Conservation (phyloP, 108 stramenopile species). For the Discostella stelligeroides region DNA sequence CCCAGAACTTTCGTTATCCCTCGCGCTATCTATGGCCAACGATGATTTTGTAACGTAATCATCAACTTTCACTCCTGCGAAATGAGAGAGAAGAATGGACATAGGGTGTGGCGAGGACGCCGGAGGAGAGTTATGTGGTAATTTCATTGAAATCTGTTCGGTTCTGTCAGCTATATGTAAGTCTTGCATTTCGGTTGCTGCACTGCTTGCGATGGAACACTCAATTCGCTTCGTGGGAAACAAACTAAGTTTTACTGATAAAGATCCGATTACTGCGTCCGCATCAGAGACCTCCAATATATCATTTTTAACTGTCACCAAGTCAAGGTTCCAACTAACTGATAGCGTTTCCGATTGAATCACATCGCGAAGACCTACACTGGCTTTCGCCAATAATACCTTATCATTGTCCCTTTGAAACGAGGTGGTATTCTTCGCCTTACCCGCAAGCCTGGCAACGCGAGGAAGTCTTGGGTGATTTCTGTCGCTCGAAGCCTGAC, state of each 20-base stretch:
- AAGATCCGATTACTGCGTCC: constrained; percentile 1
- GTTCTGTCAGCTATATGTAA: not conserved
- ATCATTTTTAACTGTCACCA: constrained; percentile 1
- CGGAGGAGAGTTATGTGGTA: not conserved
- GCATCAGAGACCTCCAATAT: not conserved
- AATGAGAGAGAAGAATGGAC: constrained; percentile 32
- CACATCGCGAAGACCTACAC: constrained; percentile 16
- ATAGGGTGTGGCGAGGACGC: constrained; percentile 19
- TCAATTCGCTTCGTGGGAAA: no score
- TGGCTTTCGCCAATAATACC: constrained; percentile 13
- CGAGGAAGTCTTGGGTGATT: constrained; percentile 1
- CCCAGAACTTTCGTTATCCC: not conserved
- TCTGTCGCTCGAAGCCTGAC: constrained; percentile 1
- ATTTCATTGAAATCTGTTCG: constrained; percentile 6
- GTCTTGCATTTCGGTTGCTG: not conserved
- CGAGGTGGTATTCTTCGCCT: not conserved
- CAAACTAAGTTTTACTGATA: constrained; percentile 1
- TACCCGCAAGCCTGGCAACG: constrained; percentile 7
- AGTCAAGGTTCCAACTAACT: not conserved
- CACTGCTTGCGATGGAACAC: constrained; percentile 6
- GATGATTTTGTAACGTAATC: not conserved
- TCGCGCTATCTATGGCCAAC: not conserved
- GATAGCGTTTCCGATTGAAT: constrained; percentile 13
- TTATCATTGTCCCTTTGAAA: not conserved
- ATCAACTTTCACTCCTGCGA: constrained; percentile 12